Evolutionary conservation across 495 filamentous ascomycete genomes (phyloP).

Genomic region (Penicillium diatomitis): DNA sequence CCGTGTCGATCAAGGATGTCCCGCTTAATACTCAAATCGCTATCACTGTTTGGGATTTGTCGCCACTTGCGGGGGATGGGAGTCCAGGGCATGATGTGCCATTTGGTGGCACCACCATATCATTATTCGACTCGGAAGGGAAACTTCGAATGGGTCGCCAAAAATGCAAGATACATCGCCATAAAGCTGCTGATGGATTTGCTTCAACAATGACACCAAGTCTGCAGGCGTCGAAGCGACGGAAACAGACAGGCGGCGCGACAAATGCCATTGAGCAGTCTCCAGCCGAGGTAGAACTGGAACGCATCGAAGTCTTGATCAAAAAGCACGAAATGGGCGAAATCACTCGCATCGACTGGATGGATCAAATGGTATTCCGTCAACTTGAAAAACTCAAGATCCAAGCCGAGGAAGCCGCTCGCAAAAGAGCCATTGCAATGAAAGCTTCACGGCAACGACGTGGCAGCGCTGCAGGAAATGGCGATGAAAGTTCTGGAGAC

Average conservation of each 20-base stretch:
- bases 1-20: constrained; percentile 69
- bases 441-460: constrained; percentile 20
- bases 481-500: constrained; percentile 29
- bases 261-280: constrained; percentile 35
- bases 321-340: constrained; percentile 99
- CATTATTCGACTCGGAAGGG: constrained; percentile 84
- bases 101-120: constrained; percentile 88
- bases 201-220: constrained; percentile 73
- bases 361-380: constrained; percentile 87
- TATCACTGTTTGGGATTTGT: constrained; percentile 92
- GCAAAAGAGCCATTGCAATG: constrained; percentile 25
- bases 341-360: constrained; percentile 84
- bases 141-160: constrained; percentile 84
- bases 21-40: constrained; percentile 76
- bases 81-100: constrained; percentile 68
- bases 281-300: constrained; percentile 62
- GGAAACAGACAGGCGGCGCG: constrained; percentile 33
- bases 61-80: constrained; percentile 58
- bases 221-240: constrained; percentile 36
- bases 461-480: constrained; percentile 5
- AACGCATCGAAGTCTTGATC: constrained; percentile 74
- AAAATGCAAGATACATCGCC: constrained; percentile 77
- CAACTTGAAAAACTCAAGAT: constrained; percentile 67
- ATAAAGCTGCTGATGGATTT: constrained; percentile 78
- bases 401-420: constrained; percentile 40